Evolutionary conservation across 2,329 filamentous ascomycete species (phyloP).

Genomic region (Aspergillus bombycis): DNA sequence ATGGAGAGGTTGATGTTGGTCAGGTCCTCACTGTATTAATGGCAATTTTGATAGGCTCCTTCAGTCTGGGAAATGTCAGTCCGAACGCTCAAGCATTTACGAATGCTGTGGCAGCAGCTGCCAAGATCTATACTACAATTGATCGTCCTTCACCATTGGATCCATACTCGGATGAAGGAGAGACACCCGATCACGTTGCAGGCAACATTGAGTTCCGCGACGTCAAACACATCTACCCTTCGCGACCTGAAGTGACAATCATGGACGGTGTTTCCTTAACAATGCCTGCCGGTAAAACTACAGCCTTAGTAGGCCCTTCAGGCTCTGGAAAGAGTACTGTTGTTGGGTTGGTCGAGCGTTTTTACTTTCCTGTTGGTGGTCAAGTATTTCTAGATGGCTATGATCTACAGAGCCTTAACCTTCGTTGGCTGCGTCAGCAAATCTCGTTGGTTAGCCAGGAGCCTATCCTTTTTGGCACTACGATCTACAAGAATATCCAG

Average conservation of each 20-base stretch:
- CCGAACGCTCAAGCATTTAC: constrained; percentile 87
- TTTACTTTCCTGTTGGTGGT: constrained; percentile 87
- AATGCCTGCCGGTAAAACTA: constrained; percentile 87
- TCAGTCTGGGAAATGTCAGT: constrained; percentile 83
- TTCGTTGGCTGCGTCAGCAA: constrained; percentile 88
- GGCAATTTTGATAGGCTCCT: constrained; percentile 89
- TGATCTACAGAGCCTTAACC: constrained; percentile 78
- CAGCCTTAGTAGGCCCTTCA: constrained; percentile 89
- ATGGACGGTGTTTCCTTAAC: constrained; percentile 80
- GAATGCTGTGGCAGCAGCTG: constrained; percentile 77
- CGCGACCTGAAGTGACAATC: constrained; percentile 83
- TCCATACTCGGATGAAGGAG: constrained; percentile 70
- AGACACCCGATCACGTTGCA: constrained; percentile 70
- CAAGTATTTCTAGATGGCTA: constrained; percentile 78
- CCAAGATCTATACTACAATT: constrained; percentile 93
- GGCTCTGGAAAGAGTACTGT: constrained; percentile 95
- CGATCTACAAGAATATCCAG: constrained; percentile 87
- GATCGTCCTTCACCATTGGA: constrained; percentile 86
- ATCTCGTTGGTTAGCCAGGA: constrained; percentile 93
- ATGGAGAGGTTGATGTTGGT: constrained; percentile 66
- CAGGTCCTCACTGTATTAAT: constrained; percentile 83
- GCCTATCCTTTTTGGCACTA: constrained; percentile 84
- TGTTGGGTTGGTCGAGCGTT: constrained; percentile 88
- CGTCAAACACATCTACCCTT: constrained; percentile 93
- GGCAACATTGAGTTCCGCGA: constrained; percentile 80